Conservation (phyloP, 2,329 filamentous ascomycete species). For the Aspergillus glaucus region DNA sequence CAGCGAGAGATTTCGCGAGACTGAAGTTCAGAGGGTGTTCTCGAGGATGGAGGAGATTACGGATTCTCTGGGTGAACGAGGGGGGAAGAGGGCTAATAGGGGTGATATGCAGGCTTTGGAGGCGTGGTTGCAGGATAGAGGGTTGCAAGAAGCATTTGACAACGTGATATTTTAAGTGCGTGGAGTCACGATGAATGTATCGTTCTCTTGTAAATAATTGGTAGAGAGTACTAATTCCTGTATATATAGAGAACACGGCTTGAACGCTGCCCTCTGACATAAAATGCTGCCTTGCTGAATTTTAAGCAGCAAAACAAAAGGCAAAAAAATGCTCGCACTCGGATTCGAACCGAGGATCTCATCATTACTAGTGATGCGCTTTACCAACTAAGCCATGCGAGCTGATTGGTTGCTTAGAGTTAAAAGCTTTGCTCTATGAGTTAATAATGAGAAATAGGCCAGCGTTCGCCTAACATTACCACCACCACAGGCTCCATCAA, state of each 20-base stretch:
- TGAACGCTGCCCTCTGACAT: no score
- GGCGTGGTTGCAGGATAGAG: slow-evolving; percentile 20
- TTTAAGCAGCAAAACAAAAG: not conserved
- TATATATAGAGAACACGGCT: no score
- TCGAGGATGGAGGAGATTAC: slow-evolving; percentile 29
- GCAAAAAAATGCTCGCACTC: not conserved
- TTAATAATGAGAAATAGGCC: no score
- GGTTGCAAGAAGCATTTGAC: slow-evolving; percentile 25
- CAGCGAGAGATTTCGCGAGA: slow-evolving; percentile 43
- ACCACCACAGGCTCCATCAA: no score
- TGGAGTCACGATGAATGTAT: not conserved
- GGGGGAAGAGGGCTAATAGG: slow-evolving; percentile 27
- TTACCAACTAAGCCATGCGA: not conserved
- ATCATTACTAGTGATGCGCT: not conserved
- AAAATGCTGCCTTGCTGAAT: not conserved
- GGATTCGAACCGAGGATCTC: not conserved
- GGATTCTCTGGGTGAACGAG: slow-evolving; percentile 25
- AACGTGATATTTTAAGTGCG: slow-evolving; percentile 24
- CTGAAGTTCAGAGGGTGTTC: slow-evolving; percentile 37
- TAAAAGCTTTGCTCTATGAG: no score
- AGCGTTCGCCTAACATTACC: no score
- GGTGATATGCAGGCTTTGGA: slow-evolving; percentile 32
- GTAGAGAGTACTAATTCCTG: no score
- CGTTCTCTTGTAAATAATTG: no score
- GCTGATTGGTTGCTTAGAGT: not conserved